Evolutionary conservation across 1,284 basidiomycete species (phyloP).

Genomic region (Xanthoconium separans): DNA sequence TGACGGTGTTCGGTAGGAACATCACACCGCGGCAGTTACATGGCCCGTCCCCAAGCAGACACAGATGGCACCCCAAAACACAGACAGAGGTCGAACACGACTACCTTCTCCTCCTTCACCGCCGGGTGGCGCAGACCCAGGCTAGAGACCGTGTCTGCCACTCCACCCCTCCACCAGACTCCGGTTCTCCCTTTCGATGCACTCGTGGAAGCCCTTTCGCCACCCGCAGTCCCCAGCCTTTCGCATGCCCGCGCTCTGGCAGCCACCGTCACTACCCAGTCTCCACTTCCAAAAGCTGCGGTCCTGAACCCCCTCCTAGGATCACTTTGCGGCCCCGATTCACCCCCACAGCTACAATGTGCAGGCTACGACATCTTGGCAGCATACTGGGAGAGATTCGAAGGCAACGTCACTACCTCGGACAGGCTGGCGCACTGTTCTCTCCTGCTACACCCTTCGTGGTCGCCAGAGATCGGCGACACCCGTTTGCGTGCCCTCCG

Average conservation of each 20-base stretch:
- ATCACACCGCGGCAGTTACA: slow-evolving; percentile 17
- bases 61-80: slow-evolving; percentile 34
- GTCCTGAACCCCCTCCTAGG: slow-evolving; percentile 55
- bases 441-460: slow-evolving; percentile 52
- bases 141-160: slow-evolving; percentile 32
- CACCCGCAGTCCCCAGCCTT: slow-evolving; percentile 58
- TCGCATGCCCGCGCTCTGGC: slow-evolving; percentile 46
- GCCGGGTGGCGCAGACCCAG: slow-evolving; percentile 43
- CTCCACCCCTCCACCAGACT: slow-evolving; percentile 20
- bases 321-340: slow-evolving; percentile 52
- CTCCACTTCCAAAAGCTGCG: slow-evolving; percentile 48
- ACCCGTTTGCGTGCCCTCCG: slow-evolving; percentile 62
- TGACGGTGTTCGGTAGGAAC: slow-evolving; percentile 7
- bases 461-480: slow-evolving; percentile 69
- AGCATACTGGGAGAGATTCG: slow-evolving; percentile 60
- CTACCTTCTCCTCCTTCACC: slow-evolving; percentile 36
- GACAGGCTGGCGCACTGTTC: slow-evolving; percentile 63
- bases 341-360: slow-evolving; percentile 55
- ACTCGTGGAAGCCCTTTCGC: slow-evolving; percentile 50
- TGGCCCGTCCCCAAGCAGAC: slow-evolving; percentile 38
- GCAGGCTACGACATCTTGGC: slow-evolving; percentile 70
- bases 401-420: slow-evolving; percentile 46
- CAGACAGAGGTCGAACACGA: slow-evolving; percentile 47
- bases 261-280: slow-evolving; percentile 40
- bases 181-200: slow-evolving; percentile 41